Conservation (phyloP, 257 asterid genomes). For the Lycium barbarum region DNA sequence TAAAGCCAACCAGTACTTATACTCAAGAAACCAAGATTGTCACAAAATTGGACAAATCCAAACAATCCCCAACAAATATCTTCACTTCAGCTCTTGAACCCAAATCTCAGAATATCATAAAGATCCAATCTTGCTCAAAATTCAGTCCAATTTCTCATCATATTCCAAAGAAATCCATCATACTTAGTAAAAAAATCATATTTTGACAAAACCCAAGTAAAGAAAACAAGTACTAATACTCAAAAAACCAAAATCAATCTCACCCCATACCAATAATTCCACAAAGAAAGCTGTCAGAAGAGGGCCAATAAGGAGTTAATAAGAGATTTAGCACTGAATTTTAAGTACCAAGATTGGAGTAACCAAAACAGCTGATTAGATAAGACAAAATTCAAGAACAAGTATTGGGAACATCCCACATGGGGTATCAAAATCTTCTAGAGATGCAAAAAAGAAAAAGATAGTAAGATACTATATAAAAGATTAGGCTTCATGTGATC, state of each 20-base stretch:
- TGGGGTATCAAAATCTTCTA: conserved; percentile 21
- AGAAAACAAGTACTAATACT: not conserved
- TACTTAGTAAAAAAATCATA: not conserved
- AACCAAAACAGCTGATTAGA: not conserved
- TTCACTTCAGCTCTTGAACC: not conserved
- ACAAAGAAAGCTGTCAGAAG: not conserved
- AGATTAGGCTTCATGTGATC: conserved; percentile 32
- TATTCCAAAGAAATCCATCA: conserved; percentile 21
- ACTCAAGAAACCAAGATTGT: not conserved
- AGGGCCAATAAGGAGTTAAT: not conserved
- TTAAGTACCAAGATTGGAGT: not conserved
- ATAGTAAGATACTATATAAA: not conserved
- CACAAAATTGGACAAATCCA: too few species aligned
- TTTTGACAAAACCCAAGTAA: not conserved
- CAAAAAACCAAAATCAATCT: not conserved
- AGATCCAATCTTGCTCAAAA: conserved; percentile 26
- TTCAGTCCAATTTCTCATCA: not conserved
- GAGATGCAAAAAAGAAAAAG: conserved; percentile 14
- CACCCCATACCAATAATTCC: not conserved
- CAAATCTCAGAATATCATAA: conserved; percentile 8
- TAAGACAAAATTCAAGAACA: conserved; percentile 9
- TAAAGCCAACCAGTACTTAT: not conserved
- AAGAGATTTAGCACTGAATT: not conserved
- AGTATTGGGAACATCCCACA: conserved; percentile 18
- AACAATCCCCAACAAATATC: not conserved